A percentile compares a stretch with the other conserved stretches of the same genome.
phyloP scores from a whole-genome alignment of 306 rosid species.

The Morella rubra region DNA sequence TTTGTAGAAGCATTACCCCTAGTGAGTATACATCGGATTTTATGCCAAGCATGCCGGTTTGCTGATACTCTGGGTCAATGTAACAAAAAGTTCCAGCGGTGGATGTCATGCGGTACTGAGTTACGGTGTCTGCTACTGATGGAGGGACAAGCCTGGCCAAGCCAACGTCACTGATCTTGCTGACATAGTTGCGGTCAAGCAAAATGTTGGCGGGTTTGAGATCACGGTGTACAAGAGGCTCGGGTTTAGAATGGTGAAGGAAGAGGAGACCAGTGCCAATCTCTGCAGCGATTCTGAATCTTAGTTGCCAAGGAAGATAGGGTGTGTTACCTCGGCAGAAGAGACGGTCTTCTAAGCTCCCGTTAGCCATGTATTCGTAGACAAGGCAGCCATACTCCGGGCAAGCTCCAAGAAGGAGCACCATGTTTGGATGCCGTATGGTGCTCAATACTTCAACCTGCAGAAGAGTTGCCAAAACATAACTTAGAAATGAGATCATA shows the following conservation, averaged over 20 bases:
- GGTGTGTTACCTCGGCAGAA: constrained; percentile 48
- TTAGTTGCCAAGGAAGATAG: constrained; percentile 70
- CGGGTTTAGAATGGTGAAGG: constrained; percentile 81
- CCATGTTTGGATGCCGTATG: constrained; percentile 94
- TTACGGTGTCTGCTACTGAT: constrained; percentile 59
- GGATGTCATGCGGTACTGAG: constrained; percentile 84
- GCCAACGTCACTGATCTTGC: constrained; percentile 93
- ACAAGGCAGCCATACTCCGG: constrained; percentile 81
- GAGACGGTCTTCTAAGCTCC: constrained; percentile 89
- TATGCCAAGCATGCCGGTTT: constrained; percentile 78
- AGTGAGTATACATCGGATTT: constrained; percentile 82
- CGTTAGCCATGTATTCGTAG: constrained; percentile 80
- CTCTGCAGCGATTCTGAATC: constrained; percentile 84
- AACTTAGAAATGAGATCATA: not conserved
- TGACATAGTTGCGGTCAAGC: constrained; percentile 79
- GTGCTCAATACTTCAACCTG: constrained; percentile 75
- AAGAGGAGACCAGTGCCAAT: constrained; percentile 79
- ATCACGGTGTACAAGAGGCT: constrained; percentile 93
- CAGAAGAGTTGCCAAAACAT: constrained; percentile 16
- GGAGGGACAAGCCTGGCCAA: constrained; percentile 90
- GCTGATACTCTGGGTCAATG: constrained; percentile 92
- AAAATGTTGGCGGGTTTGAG: constrained; percentile 81
- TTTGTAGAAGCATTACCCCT: constrained; percentile 75
- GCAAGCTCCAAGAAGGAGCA: constrained; percentile 89
- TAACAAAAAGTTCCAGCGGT: constrained; percentile 93